Conservation (phyloP, 768 basidiomycete genomes). For the Galerina marginata region DNA sequence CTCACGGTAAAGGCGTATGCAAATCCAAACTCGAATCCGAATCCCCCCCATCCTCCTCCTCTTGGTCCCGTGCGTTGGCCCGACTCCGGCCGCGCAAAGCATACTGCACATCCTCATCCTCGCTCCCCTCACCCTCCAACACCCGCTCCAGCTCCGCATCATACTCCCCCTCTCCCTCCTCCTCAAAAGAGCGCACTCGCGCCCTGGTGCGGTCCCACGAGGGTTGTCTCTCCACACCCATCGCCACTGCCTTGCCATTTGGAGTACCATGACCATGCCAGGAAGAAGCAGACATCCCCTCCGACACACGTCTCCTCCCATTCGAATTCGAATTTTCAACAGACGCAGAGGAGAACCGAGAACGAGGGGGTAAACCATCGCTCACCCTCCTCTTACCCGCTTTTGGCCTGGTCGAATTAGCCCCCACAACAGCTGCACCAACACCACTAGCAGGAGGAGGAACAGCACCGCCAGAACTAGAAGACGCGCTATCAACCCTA, state of each 20-base stretch:
- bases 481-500: too few species aligned
- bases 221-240: background rate
- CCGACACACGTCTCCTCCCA: background rate
- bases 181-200: background rate
- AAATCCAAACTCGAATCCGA: conserved; percentile 73
- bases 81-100: background rate
- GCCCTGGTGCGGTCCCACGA: conserved; percentile 2
- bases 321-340: background rate
- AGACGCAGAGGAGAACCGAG: too few species aligned
- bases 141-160: conserved; percentile 22
- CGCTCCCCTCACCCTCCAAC: conserved; percentile 24
- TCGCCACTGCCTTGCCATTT: too few species aligned
- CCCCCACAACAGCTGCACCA: too few species aligned
- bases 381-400: conserved; percentile 12
- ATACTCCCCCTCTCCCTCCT: conserved; percentile 11
- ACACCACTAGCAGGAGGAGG: too few species aligned
- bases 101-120: conserved; percentile 1
- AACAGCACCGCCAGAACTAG: too few species aligned
- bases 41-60: conserved; percentile 38
- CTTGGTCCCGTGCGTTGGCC: too few species aligned
- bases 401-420: too few species aligned
- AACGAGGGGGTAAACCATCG: background rate
- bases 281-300: background rate
- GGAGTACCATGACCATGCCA: background rate
- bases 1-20: conserved; percentile 73